A percentile compares a stretch with the other conserved stretches of the same genome.
These are phyloP conservation scores for Neonectria punicea DNA, from an alignment of 2,329 filamentous ascomycete species.

Conservation along the genomic window DNA sequence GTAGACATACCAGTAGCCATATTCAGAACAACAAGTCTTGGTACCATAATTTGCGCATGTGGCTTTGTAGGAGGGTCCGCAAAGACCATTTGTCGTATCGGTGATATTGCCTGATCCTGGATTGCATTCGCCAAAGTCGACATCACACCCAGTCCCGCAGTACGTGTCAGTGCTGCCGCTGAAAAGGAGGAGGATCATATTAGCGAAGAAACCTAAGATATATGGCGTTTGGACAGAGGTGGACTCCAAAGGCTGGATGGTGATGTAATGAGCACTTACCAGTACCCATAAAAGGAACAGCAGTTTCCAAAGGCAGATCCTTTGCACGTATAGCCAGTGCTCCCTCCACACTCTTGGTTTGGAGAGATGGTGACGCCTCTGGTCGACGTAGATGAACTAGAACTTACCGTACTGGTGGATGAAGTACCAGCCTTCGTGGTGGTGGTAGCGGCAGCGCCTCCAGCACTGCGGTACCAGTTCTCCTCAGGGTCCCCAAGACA, in stretches of 20 bases:
- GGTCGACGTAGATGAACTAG: conserved; percentile 22
- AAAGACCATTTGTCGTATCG: conserved; percentile 15
- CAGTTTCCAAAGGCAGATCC: conserved; percentile 49
- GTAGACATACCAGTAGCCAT: conserved; percentile 47
- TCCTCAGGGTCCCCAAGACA: conserved; percentile 62
- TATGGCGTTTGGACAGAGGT: background rate
- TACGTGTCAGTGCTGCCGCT: conserved; percentile 40
- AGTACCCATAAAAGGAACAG: conserved; percentile 51
- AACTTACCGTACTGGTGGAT: conserved; percentile 9
- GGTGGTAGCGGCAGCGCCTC: conserved; percentile 14
- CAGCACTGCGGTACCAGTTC: conserved; percentile 60
- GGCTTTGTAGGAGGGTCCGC: conserved; percentile 11
- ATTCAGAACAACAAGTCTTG: conserved; percentile 49
- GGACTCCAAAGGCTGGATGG: background rate
- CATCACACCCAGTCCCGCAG: conserved; percentile 15
- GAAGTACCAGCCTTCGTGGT: conserved; percentile 11
- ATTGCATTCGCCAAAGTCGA: conserved; percentile 12
- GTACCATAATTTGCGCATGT: conserved; percentile 11
- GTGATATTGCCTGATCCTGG: background rate
- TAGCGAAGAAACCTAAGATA: background rate
- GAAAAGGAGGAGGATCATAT: background rate
- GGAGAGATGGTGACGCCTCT: conserved; percentile 21
- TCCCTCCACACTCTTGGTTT: conserved; percentile 33
- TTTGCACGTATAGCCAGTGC: conserved; percentile 49
- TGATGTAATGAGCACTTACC: conserved; percentile 41